Base-by-base conservation (phyloP, 208 protist species). In the Blechomonas ayalai region DNA sequence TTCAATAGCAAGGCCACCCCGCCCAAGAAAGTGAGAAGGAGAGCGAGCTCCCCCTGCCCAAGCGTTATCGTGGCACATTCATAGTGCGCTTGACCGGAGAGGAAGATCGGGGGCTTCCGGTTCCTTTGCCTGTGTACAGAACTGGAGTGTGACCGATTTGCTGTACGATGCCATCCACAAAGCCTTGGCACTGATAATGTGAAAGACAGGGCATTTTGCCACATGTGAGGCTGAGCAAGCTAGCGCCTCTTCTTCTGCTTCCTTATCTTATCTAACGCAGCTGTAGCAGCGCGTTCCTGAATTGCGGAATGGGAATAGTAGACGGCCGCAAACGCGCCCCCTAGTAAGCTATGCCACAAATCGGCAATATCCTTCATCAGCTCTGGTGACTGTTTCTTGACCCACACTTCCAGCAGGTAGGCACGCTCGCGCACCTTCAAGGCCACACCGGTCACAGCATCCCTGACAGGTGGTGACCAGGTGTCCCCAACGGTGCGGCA, bases 341-440 rank as follows among this genome's bases (percentile, higher is more conserved):
- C 78, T 10, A 92, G 61, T n/a, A 74, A 40, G 20, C 38, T 48
- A 22, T 74, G 67, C 61, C 66, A 61, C 22, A 92, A 66, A 24
- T 80, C 53, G 27, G 69, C 72, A 10, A 92, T 51, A 29, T 92
- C 83, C 22, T 47, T 39, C 52, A 71, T 73, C 26, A 92, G 61
- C 49, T 73, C 75, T 0, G 51, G 39, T 8, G 67, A 70, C 31
- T 85, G 54, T 52, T 74, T 52, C 15, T 73, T 88, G 36, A 93
- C 80, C 81, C 84, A 93, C 24, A 93, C 34, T 64, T 93, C 77
- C 16, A 92, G 57, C 45, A 78, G 39, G 67, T 80, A 88, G 39
- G 59, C 73, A 3, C 61, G 54, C 25, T 79, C 77, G 4, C 81
- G 78, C 31, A 88, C 67, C 67, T 93, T 93, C 23, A 90, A 49